Percentiles rank a stretch among this genome's conserved stretches.
These are phyloP conservation scores for Henckelia pumila DNA, from an alignment of 257 asterid genomes.

Conservation along the genomic window DNA sequence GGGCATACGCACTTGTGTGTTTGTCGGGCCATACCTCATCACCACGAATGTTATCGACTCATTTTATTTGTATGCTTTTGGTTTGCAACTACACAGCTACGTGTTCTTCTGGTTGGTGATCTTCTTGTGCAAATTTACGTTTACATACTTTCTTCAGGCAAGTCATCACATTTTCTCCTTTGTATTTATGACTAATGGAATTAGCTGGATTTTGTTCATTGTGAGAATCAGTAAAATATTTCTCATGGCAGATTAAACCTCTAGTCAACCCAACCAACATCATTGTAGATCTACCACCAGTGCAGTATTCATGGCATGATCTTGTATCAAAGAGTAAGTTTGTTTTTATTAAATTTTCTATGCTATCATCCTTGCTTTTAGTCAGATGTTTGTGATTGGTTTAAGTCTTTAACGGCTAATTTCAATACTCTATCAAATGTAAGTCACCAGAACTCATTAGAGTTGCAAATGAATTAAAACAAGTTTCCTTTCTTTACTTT, in stretches of 20 bases:
- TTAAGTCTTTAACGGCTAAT: not conserved
- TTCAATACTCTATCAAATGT: not conserved
- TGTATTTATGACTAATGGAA: conserved; percentile 12
- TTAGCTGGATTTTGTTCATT: conserved; percentile 17
- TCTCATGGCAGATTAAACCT: conserved; percentile 70
- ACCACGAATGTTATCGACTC: not conserved
- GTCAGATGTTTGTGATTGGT: conserved; percentile 19
- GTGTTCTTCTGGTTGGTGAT: conserved; percentile 92
- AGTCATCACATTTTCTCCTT: conserved; percentile 32
- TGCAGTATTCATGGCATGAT: conserved; percentile 90
- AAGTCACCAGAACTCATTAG: too few relatives aligned
- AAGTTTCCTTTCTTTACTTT: not conserved
- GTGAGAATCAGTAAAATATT: conserved; percentile 17
- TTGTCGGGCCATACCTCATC: not conserved
- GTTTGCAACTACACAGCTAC: conserved; percentile 55
- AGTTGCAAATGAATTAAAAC: not conserved
- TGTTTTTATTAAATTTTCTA: conserved; percentile 12
- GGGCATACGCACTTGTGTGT: not conserved
- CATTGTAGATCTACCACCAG: conserved; percentile 44
- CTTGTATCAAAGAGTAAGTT: conserved; percentile 68
- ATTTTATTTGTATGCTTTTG: conserved; percentile 6
- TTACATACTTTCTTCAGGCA: conserved; percentile 97
- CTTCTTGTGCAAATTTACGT: conserved; percentile 83
- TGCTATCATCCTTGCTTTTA: conserved; percentile 23
- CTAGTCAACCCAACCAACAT: conserved; percentile 70